Evolutionary conservation across 179 eudicot genomes (phyloP), one percentile per base, ranked within the genome.

Genomic region (Beta corolliflora): DNA sequence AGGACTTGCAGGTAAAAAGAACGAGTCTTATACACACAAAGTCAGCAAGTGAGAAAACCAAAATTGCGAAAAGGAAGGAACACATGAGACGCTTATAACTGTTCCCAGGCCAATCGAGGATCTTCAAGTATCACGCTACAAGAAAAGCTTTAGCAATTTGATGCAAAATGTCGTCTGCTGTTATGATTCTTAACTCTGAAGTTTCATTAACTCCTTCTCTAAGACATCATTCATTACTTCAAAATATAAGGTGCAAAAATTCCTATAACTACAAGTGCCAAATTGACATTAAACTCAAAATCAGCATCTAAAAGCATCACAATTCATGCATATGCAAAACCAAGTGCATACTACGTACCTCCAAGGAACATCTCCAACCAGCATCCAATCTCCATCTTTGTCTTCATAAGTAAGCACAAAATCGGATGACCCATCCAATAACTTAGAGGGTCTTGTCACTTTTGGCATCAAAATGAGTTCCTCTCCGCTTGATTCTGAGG

Each of bases 331-430:
- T 19, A 71, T n/a, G 29, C 16, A 10, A 10, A 31, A 46, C 25
- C 46, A 68, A 61, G 45, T 68, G 45, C 56, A 78, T 74, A 77
- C 41, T 67, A 75, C 91, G 81, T 93, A 94, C 98, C 91, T 86
- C 93, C 94, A 94, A 8, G 98, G 97, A 76, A 94, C 98, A 90
- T 94, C 98, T 69, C 98, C 98, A 50, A 93, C 97, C 55, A 94
- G 93, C 98, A 94, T 94, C 97, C 97, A 93, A 70, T 94, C 98
- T 78, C 98, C 97, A 8, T 94, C 98, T 86, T 85, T 94, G 85
- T 94, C 98, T 87, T 94, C 98, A 86, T 94, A 94, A 61, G 97
- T 94, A 55, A 93, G 98, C 83, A 94, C 97, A 77, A 86, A 91
- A 19, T 90, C 94, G 5, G 94, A 94, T 60, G 90, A 88, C 79